Percentiles rank a stretch among this genome's conserved stretches.
These are phyloP conservation scores for Aspergillus uvarum DNA, from an alignment of 2,329 filamentous ascomycete genomes.

Conservation along the genomic window DNA sequence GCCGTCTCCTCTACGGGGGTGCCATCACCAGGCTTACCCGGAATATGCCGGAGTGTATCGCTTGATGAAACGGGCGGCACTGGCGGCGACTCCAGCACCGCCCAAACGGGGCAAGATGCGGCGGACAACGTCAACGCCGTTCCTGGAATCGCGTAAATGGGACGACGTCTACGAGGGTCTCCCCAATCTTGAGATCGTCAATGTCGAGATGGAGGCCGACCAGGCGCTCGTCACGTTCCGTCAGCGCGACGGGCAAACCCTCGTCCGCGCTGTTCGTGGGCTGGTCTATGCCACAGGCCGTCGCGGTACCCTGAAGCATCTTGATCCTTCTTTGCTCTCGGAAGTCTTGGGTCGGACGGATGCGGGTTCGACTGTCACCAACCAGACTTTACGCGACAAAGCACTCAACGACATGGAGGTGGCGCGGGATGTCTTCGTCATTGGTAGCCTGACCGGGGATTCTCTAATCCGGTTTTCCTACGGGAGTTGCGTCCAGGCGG, in stretches of 20 bases:
- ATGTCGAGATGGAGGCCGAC: constrained; percentile 33
- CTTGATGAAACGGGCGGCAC: constrained; percentile 57
- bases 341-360: constrained; percentile 46
- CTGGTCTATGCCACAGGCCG: constrained; percentile 58
- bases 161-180: constrained; percentile 54
- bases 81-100: constrained; percentile 20
- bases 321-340: constrained; percentile 46
- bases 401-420: constrained; percentile 55
- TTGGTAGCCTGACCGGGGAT: constrained; percentile 61
- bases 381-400: constrained; percentile 54
- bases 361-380: constrained; percentile 45
- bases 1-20: constrained; percentile 58
- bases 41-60: constrained; percentile 62
- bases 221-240: constrained; percentile 46
- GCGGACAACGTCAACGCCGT: constrained; percentile 44
- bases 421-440: constrained; percentile 54
- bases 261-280: constrained; percentile 49
- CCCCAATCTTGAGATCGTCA: constrained; percentile 52
- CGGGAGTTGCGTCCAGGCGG: constrained; percentile 58
- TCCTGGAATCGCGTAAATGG: constrained; percentile 53
- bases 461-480: constrained; percentile 61
- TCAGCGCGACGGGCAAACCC: constrained; percentile 41
- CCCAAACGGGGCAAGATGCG: constrained; percentile 27
- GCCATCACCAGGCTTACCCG: constrained; percentile 61
- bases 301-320: constrained; percentile 55